Conservation (phyloP, 805 yeast species). For the Candida namnaoensis region DNA sequence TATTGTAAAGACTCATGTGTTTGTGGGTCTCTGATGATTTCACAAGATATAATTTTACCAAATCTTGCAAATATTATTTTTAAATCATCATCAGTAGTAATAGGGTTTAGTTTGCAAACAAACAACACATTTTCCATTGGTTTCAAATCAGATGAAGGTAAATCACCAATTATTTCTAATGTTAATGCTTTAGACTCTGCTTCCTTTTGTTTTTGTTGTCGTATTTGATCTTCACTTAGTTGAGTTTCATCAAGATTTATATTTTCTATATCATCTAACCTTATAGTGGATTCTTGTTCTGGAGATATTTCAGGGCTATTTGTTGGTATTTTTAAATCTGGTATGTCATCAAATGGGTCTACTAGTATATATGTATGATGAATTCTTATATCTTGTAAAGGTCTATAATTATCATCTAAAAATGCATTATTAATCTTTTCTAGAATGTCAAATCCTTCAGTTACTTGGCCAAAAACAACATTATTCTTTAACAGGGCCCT, state of each 20-base stretch:
- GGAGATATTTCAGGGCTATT: constrained; percentile 28
- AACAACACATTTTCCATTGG: constrained; percentile 59
- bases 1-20: constrained; percentile 47
- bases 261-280: constrained; percentile 16
- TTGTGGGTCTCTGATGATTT: constrained; percentile 38
- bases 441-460: constrained; percentile 40
- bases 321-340: constrained; percentile 13
- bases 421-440: constrained; percentile 31
- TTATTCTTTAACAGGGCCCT: constrained; percentile 5
- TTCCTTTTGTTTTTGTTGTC: constrained; percentile 20
- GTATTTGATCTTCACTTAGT: constrained; percentile 18
- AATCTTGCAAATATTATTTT: constrained; percentile 50
- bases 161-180: constrained; percentile 54
- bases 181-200: constrained; percentile 50
- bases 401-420: constrained; percentile 30
- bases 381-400: constrained; percentile 42
- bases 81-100: constrained; percentile 51
- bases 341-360: constrained; percentile 41
- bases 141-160: constrained; percentile 45
- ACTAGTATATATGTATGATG: constrained; percentile 39
- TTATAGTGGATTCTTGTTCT: constrained; percentile 22
- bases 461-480: constrained; percentile 39
- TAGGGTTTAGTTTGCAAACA: constrained; percentile 54
- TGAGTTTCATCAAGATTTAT: constrained; percentile 14
- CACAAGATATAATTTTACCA: constrained; percentile 44